Evolutionary conservation across 2,329 filamentous ascomycete species (phyloP).

Genomic region (Bipolaris victoriae): DNA sequence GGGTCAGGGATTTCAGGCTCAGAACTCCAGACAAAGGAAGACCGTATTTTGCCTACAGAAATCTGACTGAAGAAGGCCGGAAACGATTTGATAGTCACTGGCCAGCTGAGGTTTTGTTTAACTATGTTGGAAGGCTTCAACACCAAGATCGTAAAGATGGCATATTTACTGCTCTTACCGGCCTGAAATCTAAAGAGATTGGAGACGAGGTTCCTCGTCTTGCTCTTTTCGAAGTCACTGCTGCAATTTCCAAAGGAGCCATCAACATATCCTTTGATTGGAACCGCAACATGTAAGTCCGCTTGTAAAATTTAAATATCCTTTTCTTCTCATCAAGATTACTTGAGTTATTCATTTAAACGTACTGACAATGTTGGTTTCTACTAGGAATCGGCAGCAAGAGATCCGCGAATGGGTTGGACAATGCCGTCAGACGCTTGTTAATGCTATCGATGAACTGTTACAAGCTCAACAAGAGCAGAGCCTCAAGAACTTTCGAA

Average conservation of each 20-base stretch:
- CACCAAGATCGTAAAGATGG: constrained; percentile 40
- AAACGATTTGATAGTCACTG: constrained; percentile 38
- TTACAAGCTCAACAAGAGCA: constrained; percentile 34
- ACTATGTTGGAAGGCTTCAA: constrained; percentile 42
- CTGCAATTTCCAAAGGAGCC: constrained; percentile 35
- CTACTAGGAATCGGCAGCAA: constrained; percentile 26
- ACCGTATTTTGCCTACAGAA: constrained; percentile 41
- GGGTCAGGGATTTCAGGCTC: constrained; percentile 42
- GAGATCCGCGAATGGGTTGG: constrained; percentile 40
- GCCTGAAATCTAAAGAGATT: constrained; percentile 32
- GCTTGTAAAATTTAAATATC: too few species aligned
- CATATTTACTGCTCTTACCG: constrained; percentile 31
- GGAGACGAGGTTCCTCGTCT: constrained; percentile 37
- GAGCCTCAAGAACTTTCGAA: constrained; percentile 38
- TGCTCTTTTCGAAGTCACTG: constrained; percentile 42
- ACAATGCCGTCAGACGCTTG: constrained; percentile 37
- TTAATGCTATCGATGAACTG: constrained; percentile 40
- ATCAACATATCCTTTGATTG: constrained; percentile 43
- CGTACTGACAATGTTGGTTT: not conserved
- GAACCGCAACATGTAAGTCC: constrained; percentile 35
- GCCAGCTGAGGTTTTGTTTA: constrained; percentile 44
- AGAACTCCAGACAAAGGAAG: constrained; percentile 41
- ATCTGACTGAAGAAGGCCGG: constrained; percentile 34
- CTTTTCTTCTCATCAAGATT: too few species aligned
- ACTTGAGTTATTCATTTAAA: fast-evolving